Conservation (phyloP, 768 basidiomycete species). For the Suillus cothurnatus region DNA sequence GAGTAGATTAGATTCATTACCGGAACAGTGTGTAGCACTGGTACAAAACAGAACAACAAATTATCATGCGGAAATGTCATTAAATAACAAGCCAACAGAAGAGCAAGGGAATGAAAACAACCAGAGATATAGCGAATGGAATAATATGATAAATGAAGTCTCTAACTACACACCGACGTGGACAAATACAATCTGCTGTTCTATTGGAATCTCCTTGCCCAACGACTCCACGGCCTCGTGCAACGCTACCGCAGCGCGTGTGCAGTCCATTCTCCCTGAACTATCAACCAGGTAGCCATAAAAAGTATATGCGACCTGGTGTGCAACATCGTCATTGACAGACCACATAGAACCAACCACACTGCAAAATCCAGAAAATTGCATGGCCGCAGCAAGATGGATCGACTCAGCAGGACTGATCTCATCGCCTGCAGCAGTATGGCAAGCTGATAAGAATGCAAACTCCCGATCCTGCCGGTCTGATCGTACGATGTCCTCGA, state of each 20-base stretch:
- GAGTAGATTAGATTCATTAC: not conserved
- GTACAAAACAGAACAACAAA: not conserved
- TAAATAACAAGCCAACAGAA: not conserved
- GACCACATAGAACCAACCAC: conserved; percentile 28
- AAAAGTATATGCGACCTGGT: not conserved
- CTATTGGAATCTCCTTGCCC: conserved; percentile 2
- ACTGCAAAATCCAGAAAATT: conserved; percentile 22
- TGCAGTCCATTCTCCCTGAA: conserved; percentile 1
- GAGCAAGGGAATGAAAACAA: too few relatives aligned
- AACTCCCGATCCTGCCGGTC: conserved; percentile 15
- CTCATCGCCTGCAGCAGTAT: conserved; percentile 22
- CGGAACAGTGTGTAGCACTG: not conserved
- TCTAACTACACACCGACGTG: conserved; percentile 3
- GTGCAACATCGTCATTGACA: conserved; percentile 7
- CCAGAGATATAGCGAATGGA: not conserved
- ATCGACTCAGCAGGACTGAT: conserved; percentile 18
- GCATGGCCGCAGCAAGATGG: conserved; percentile 28
- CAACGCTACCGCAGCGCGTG: conserved; percentile 7
- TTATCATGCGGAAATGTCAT: not conserved
- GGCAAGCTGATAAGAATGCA: conserved; percentile 27
- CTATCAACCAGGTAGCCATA: not conserved
- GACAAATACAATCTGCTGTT: conserved; percentile 9
- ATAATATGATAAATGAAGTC: not conserved
- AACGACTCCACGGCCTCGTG: not conserved
- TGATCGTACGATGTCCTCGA: conserved; percentile 12